Percentiles rank a stretch among this genome's conserved stretches.
These are phyloP conservation scores for Magnaporthales sp. DNA, from an alignment of 2,329 filamentous ascomycete species.

Conservation along the genomic window DNA sequence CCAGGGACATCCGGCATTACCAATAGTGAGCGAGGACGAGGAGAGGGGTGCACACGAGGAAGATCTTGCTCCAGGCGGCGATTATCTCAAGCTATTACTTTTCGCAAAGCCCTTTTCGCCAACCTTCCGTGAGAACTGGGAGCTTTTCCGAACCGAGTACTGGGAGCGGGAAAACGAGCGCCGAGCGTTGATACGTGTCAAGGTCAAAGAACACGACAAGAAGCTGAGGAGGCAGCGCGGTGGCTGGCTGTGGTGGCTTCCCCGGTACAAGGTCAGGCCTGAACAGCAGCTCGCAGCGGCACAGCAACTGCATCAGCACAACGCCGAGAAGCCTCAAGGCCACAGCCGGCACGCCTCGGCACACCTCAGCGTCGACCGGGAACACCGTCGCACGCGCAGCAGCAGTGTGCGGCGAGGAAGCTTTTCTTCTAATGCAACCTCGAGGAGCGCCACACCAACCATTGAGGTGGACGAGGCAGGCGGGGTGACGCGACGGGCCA, in stretches of 20 bases:
- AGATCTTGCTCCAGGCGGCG: conserved; percentile 80
- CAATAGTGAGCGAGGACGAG: conserved; percentile 21
- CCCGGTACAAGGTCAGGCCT: conserved; percentile 41
- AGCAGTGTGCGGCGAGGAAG: conserved; percentile 44
- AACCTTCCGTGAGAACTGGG: conserved; percentile 94
- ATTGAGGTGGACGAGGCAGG: conserved; percentile 32
- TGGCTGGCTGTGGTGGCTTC: conserved; percentile 80
- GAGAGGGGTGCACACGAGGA: conserved; percentile 63
- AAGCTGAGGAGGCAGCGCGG: conserved; percentile 60
- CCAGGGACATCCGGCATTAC: conserved; percentile 29
- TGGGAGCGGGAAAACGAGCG: conserved; percentile 97
- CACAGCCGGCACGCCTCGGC: conserved; percentile 33
- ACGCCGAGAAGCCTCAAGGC: conserved; percentile 22
- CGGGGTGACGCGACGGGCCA: conserved; percentile 28
- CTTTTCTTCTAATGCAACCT: conserved; percentile 33
- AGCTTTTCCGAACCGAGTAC: conserved; percentile 86
- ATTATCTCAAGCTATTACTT: conserved; percentile 83
- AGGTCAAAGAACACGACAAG: conserved; percentile 59
- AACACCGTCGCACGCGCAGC: conserved; percentile 37
- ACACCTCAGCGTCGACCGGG: conserved; percentile 29
- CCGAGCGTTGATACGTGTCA: conserved; percentile 60
- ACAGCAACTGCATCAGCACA: conserved; percentile 6
- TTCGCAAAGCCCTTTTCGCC: conserved; percentile 92
- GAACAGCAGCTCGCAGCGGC: conserved; percentile 4
- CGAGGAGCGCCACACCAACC: conserved; percentile 39